Conservation (phyloP, 768 basidiomycete species). For the Sporobolomyces phaffii region DNA sequence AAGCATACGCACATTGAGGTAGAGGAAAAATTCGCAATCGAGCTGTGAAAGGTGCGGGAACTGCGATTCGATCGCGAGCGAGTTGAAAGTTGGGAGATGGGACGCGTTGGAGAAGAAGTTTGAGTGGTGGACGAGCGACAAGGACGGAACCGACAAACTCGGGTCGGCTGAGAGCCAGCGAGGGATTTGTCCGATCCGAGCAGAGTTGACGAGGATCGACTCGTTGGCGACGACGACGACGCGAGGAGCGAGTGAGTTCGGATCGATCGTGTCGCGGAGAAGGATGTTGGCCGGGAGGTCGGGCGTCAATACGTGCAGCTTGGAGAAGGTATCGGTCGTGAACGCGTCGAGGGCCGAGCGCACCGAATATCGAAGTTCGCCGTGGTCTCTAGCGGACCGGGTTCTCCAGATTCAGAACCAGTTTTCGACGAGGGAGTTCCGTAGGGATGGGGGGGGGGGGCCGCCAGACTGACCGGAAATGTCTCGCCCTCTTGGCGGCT, state of each 20-base stretch:
- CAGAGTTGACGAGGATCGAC: too few relatives aligned
- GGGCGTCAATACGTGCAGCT: constrained; percentile 25
- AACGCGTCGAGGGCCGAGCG: constrained; percentile 39
- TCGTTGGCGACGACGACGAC: too few relatives aligned
- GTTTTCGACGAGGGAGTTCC: background rate
- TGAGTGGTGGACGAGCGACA: constrained; percentile 17
- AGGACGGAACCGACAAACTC: background rate
- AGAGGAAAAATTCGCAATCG: constrained; percentile 16
- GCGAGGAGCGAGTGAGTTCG: too few relatives aligned
- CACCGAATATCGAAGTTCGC: constrained; percentile 42
- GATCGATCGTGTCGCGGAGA: too few relatives aligned
- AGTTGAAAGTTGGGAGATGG: constrained; percentile 39
- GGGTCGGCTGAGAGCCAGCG: constrained; percentile 34
- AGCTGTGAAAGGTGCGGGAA: constrained; percentile 1
- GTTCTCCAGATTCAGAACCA: too few relatives aligned
- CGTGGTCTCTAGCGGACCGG: constrained; percentile 43
- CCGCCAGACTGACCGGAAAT: constrained; percentile 16
- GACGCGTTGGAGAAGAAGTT: constrained; percentile 2
- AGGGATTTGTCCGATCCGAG: too few relatives aligned
- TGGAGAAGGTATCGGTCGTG: background rate
- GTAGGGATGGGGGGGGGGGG: too few relatives aligned
- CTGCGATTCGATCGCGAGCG: constrained; percentile 38
- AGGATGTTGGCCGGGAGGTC: background rate
- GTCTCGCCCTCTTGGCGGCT: background rate
- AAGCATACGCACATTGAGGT: constrained; percentile 12